Conservation (phyloP, 768 basidiomycete species). For the Agaricus bisporus region DNA sequence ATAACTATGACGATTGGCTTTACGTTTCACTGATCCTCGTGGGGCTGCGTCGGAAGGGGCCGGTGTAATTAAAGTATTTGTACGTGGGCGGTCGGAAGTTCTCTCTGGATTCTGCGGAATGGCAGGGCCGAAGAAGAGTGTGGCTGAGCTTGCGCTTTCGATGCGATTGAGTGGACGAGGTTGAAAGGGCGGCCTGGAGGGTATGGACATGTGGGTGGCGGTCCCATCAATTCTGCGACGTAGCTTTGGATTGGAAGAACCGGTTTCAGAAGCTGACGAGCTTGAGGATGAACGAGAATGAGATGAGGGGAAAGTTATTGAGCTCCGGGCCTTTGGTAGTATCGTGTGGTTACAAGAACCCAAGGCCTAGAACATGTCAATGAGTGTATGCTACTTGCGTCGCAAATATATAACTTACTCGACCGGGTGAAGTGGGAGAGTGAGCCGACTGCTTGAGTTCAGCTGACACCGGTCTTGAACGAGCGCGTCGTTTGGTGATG, state of each 20-base stretch:
- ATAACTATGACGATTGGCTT: slow-evolving; percentile 58
- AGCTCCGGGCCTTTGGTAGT: slow-evolving; percentile 25
- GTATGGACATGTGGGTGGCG: slow-evolving; percentile 14
- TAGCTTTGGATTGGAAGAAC: slow-evolving; percentile 49
- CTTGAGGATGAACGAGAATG: slow-evolving; percentile 32
- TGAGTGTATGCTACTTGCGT: slow-evolving; percentile 5
- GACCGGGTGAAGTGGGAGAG: slow-evolving; percentile 36
- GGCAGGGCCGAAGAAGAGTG: slow-evolving; percentile 62
- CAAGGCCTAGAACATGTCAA: neutral
- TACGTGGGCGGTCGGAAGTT: slow-evolving; percentile 24
- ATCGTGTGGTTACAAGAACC: slow-evolving; percentile 9
- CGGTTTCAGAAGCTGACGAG: slow-evolving; percentile 41
- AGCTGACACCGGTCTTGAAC: slow-evolving; percentile 63
- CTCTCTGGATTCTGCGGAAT: slow-evolving; percentile 28
- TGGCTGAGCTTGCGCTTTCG: slow-evolving; percentile 51
- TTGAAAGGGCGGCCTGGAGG: slow-evolving; percentile 16
- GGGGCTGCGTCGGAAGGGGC: slow-evolving; percentile 13
- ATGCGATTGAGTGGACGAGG: slow-evolving; percentile 42
- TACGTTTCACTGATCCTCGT: neutral
- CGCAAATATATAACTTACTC: slow-evolving; percentile 25
- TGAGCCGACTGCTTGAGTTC: slow-evolving; percentile 48
- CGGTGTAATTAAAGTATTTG: slow-evolving; percentile 19
- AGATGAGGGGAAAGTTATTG: slow-evolving; percentile 37
- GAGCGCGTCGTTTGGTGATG: slow-evolving; percentile 67
- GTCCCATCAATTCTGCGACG: slow-evolving; percentile 45